Base-by-base conservation (phyloP, 1,139 yeast genomes). In the Yamadazyma epiphylla region DNA sequence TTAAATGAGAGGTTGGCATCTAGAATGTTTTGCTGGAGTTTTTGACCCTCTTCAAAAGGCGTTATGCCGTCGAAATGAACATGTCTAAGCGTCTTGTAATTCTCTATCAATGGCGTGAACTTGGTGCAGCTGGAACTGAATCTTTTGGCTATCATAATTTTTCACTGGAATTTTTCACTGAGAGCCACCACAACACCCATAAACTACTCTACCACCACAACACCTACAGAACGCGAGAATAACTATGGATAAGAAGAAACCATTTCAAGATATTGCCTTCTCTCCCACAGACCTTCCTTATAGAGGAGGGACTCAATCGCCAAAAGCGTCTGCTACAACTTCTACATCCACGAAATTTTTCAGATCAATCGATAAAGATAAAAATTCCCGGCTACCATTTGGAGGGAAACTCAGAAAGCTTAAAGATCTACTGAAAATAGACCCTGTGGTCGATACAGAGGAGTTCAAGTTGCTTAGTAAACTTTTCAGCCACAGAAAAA, bases 1-100 rank as follows among this genome's bases (percentile, higher is more conserved):
- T 83, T 85, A 58, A 67, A 70, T 43, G 80, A 82, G 23, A 87
- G 59, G 39, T 77, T 74, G 20, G 78, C 77, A 16, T 77, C 64
- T 1, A 81, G 80, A 33, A 83, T 63, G 24, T 59, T 49, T 35
- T 76, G 75, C 55, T 87, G 96, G 26, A 84, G 68, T 19, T 49
- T 46, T 31, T 76, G 70, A 2, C 94, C 95, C 24, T 67, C 60
- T 9, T 53, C 49, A 48, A 85, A 88, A 0, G 72, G 60, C 2
- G 77, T 60, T 11, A 65, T 60, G 0, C 76, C 74, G 5, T 66
- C 68, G 50, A 82, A 79, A 42, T 80, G 87, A 12, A 81, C 58
- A 51, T 83, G 91, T 31, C 80, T 67, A 17, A 81, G 47, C 0
- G 64, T 62, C 13, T 60, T 55, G 38, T 61, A 62, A 42, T 51